These are phyloP conservation scores for Lablab purpureus DNA, from an alignment of 306 rosid species.

Conservation along the genomic window DNA sequence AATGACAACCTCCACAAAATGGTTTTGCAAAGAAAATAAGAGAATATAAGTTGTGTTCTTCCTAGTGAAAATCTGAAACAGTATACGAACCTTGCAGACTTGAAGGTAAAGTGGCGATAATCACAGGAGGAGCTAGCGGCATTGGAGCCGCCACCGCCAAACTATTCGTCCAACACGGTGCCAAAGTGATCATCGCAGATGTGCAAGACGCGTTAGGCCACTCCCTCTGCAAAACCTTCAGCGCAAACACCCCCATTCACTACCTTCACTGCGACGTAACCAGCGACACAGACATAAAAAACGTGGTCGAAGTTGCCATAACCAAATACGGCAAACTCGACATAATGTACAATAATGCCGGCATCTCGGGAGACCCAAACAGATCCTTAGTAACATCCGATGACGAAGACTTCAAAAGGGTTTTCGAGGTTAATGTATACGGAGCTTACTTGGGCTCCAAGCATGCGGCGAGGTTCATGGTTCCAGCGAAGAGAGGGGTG, in stretches of 20 bases:
- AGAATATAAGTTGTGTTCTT: no score
- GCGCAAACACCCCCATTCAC: not conserved
- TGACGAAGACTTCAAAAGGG: conserved; percentile 56
- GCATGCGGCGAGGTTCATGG: conserved; percentile 71
- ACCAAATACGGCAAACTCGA: conserved; percentile 66
- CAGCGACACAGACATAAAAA: conserved; percentile 56
- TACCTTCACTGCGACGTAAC: conserved; percentile 73
- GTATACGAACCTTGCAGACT: conserved; percentile 48
- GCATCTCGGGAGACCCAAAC: conserved; percentile 46
- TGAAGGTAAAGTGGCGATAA: conserved; percentile 74
- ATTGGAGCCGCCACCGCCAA: conserved; percentile 72
- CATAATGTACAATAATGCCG: conserved; percentile 79
- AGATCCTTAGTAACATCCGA: conserved; percentile 31
- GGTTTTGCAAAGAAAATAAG: no score
- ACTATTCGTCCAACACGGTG: conserved; percentile 66
- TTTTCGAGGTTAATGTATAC: conserved; percentile 64
- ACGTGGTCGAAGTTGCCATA: conserved; percentile 57
- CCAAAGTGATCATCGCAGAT: conserved; percentile 70
- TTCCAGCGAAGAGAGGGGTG: conserved; percentile 58
- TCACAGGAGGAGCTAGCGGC: conserved; percentile 85
- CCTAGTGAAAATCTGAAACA: no score
- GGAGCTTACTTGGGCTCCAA: conserved; percentile 79
- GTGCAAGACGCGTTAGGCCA: conserved; percentile 71
- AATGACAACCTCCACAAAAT: no score
- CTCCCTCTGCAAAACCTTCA: conserved; percentile 54